Percentiles rank a stretch among this genome's conserved stretches.
Evolutionary conservation across 441 rosid genomes (phyloP).

Genomic region (Bruguiera hainesii): DNA sequence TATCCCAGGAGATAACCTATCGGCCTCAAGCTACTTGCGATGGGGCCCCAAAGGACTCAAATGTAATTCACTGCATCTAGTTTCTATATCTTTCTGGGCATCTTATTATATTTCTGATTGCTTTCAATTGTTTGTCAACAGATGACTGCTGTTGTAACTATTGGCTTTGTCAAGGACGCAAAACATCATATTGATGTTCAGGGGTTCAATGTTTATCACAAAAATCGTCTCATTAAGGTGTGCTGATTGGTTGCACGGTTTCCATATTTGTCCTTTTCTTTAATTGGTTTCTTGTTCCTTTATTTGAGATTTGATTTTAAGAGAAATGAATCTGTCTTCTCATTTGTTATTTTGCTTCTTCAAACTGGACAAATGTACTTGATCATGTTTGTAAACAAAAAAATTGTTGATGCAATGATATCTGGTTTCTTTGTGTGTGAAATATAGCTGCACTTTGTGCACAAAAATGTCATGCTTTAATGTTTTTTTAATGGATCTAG

Average conservation of each 20-base stretch:
- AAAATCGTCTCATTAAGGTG: slow-evolving; percentile 95
- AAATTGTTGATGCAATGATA: too few relatives aligned
- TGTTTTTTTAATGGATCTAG: too few relatives aligned
- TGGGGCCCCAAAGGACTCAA: slow-evolving; percentile 39
- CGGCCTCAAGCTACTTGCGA: slow-evolving; percentile 58
- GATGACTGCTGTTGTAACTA: slow-evolving; percentile 73
- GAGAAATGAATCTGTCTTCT: too few relatives aligned
- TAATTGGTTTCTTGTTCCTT: neutral
- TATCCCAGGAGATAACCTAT: slow-evolving; percentile 55
- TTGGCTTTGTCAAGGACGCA: slow-evolving; percentile 99
- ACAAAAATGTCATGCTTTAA: too few relatives aligned
- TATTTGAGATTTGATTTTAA: too few relatives aligned
- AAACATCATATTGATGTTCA: slow-evolving; percentile 85
- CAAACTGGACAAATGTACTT: too few relatives aligned
- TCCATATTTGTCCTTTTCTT: too few relatives aligned
- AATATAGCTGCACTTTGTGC: too few relatives aligned
- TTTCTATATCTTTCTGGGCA: slow-evolving; percentile 3
- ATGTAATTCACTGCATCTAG: slow-evolving; percentile 33
- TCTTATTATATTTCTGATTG: slow-evolving; percentile 22
- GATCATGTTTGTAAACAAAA: too few relatives aligned
- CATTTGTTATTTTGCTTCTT: too few relatives aligned
- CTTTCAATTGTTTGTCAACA: slow-evolving; percentile 29
- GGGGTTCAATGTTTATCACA: slow-evolving; percentile 96
- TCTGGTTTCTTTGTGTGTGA: too few relatives aligned
- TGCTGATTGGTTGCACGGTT: neutral